Base-by-base conservation (phyloP, 495 filamentous ascomycete genomes). In the Aspergillus affinis region DNA sequence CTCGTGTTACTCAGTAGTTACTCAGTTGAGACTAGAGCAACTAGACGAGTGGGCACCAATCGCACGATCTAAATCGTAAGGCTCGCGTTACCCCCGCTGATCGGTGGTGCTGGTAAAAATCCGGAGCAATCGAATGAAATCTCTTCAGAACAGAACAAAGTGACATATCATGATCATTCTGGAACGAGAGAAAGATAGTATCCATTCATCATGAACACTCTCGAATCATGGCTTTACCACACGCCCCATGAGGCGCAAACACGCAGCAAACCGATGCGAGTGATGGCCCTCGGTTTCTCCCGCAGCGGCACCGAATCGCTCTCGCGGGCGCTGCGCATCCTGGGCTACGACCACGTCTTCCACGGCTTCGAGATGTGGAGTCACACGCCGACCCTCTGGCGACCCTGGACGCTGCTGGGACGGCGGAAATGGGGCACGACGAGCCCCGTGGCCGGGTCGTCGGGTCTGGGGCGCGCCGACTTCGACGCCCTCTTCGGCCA, bases 401-500 rank as follows among this genome's bases (percentile, higher is more conserved):
- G 21, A 10, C 3, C 8, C 26, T 69, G 67, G 61, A 19, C 44
- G 41, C 32, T 50, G 12, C 46, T 65, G 20, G 60, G 48, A 8
- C 48, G 51, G 0, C 55, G 55, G 20, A 61, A 65, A 48, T 60
- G 51, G 18, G 29, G 57, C 20, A 12, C 21, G 10, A 2, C 13
- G 0, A 47, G 27, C 19, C 3, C 29, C 18, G 18, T 19, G 9
- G 27, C 55, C 12, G 59, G 61, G 26, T 17, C 23, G 19, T 18
- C 36, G 5, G 20, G 21, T 5, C 30, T 63, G 32, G 60, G 53
- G 19, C 45, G 47, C 3, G 57, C 64, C 19, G 75, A 79, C 36
- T 80, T 78, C 23, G 79, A 82, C 62, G 54, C 61, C 13, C n/a
- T 82, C 0, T 60, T 82, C 9, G 77, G 76, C 0, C 69, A 79